phyloP scores from a whole-genome alignment of 2,329 filamentous ascomycete species.

The Diaporthe eres region DNA sequence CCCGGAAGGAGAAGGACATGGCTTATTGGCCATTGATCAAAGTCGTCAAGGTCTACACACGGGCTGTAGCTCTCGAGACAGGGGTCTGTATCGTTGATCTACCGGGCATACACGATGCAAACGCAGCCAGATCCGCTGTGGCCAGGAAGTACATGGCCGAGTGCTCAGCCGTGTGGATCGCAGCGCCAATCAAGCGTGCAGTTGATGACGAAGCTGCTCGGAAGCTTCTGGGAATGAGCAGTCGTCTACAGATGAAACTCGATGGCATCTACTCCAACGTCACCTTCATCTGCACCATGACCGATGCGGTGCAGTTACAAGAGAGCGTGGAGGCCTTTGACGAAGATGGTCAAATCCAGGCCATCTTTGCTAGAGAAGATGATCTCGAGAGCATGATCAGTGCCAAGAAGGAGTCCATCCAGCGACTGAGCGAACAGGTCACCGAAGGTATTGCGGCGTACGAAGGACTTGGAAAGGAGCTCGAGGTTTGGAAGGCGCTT shows the following conservation, averaged over 20 bases:
- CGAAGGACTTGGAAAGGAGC: background rate
- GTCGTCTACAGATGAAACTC: slow-evolving; percentile 71
- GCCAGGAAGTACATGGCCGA: slow-evolving; percentile 72
- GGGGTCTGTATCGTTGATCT: slow-evolving; percentile 56
- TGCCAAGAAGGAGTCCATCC: no score
- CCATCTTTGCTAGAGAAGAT: background rate
- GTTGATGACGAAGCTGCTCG: slow-evolving; percentile 73
- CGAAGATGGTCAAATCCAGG: slow-evolving; percentile 17
- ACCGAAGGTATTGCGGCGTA: no score
- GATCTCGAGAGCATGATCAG: no score
- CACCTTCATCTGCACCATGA: slow-evolving; percentile 75
- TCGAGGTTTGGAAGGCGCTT: background rate
- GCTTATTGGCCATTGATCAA: slow-evolving; percentile 67
- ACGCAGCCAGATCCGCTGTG: slow-evolving; percentile 70
- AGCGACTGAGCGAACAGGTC: no score
- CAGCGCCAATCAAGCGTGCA: slow-evolving; percentile 72
- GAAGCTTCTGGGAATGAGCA: slow-evolving; percentile 67
- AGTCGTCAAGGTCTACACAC: slow-evolving; percentile 58
- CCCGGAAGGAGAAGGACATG: slow-evolving; percentile 46
- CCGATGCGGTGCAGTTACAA: slow-evolving; percentile 49
- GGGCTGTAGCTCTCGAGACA: slow-evolving; percentile 49
- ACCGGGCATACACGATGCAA: slow-evolving; percentile 71
- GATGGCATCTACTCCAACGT: slow-evolving; percentile 68
- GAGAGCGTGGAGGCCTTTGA: slow-evolving; percentile 27
- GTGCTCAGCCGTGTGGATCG: slow-evolving; percentile 72